Conservation (phyloP, 108 stramenopile genomes). For the Cyclostephanos tholiformis region DNA sequence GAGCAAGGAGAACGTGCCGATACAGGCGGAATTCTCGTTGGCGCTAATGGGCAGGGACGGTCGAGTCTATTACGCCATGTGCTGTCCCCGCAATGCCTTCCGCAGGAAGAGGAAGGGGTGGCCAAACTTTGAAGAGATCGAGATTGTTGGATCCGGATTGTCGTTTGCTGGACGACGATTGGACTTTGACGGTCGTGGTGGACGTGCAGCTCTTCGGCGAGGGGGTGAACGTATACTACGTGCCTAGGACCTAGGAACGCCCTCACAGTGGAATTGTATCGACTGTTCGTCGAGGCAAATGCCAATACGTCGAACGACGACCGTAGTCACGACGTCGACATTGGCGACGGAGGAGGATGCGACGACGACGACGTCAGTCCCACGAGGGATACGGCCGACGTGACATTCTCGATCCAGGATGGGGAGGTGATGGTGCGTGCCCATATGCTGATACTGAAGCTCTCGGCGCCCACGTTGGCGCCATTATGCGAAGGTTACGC, state of each 20-base stretch:
- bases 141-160: slow-evolving; percentile 5
- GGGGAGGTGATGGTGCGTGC: slow-evolving; percentile 13
- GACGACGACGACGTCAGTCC: not conserved
- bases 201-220: slow-evolving; percentile 23
- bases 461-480: slow-evolving; percentile 22
- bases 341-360: not conserved
- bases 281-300: slow-evolving; percentile 1
- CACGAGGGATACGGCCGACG: slow-evolving; percentile 25
- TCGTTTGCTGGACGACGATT: slow-evolving; percentile 22
- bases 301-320: not conserved
- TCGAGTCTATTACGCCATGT: slow-evolving; percentile 2
- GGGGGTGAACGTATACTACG: no score
- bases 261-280: slow-evolving; percentile 4
- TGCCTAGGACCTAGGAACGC: no score
- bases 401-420: slow-evolving; percentile 19
- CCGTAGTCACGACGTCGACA: not conserved
- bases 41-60: slow-evolving; percentile 19
- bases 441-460: slow-evolving; percentile 29
- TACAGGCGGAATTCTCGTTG: slow-evolving; percentile 26
- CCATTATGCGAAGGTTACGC: slow-evolving; percentile 6
- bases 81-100: slow-evolving; percentile 23
- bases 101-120: slow-evolving; percentile 22
- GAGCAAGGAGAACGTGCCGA: slow-evolving; percentile 5
- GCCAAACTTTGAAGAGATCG: slow-evolving; percentile 19
- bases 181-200: slow-evolving; percentile 25